A percentile compares a stretch with the other conserved stretches of the same genome.
Conservation (phyloP, 495 filamentous ascomycete species). For the Lichenothelia convexa region DNA sequence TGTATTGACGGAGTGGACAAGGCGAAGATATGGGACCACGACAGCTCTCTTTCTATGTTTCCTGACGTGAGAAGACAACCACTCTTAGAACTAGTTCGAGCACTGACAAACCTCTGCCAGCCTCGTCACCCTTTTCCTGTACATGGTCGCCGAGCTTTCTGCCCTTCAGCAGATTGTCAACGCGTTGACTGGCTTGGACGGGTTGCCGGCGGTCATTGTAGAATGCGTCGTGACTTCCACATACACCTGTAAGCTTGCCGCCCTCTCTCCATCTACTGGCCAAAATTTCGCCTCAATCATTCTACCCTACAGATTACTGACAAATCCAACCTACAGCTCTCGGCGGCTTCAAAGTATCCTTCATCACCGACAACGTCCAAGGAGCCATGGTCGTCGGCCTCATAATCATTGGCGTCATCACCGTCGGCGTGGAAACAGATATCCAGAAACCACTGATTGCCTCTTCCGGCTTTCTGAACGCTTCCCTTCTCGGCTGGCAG, state of each 20-base stretch:
- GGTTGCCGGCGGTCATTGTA: conserved; percentile 54
- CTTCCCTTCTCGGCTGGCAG: conserved; percentile 54
- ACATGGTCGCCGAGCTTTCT: conserved; percentile 66
- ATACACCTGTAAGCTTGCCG: conserved; percentile 44
- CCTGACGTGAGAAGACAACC: conserved; percentile 28
- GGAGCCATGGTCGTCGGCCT: conserved; percentile 52
- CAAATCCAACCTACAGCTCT: no score
- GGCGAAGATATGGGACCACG: conserved; percentile 47
- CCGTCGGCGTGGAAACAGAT: conserved; percentile 49
- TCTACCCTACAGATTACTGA: no score
- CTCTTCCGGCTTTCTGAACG: conserved; percentile 38
- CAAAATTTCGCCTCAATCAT: no score
- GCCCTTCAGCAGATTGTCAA: conserved; percentile 54
- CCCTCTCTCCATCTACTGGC: not conserved
- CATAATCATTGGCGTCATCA: conserved; percentile 49
- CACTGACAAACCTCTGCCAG: conserved; percentile 11
- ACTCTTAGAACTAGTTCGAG: not conserved
- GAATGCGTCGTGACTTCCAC: conserved; percentile 54
- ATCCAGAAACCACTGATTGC: conserved; percentile 48
- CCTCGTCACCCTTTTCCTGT: conserved; percentile 57
- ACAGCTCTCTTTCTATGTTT: conserved; percentile 50
- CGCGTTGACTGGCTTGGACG: conserved; percentile 51
- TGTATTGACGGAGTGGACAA: conserved; percentile 62
- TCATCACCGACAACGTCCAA: conserved; percentile 62
- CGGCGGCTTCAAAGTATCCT: conserved; percentile 63